These are phyloP conservation scores for Trebouxia sp. DNA, from an alignment of 139 green algal genomes.

Conservation along the genomic window DNA sequence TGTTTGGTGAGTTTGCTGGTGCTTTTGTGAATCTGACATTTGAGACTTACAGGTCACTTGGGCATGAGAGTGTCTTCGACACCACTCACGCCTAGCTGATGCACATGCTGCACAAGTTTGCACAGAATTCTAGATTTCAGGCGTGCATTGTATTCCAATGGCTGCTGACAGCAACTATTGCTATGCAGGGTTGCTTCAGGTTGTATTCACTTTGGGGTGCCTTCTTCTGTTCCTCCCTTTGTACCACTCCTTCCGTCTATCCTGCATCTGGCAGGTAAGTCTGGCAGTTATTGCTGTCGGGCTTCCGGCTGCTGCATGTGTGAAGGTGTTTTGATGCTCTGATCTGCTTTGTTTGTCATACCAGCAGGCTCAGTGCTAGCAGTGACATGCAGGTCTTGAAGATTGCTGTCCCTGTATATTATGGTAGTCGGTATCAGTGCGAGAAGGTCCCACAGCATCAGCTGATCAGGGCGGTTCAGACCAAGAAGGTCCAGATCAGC, in stretches of 20 bases:
- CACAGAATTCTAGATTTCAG: too few relatives aligned
- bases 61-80: too few relatives aligned
- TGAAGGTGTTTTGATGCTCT: not conserved
- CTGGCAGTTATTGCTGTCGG: too few relatives aligned
- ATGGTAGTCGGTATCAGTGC: slow-evolving; percentile 40
- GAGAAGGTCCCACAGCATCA: slow-evolving; percentile 41
- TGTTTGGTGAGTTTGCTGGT: slow-evolving; percentile 41
- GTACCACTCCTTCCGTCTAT: slow-evolving; percentile 35
- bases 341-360: not conserved
- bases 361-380: not conserved
- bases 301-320: too few relatives aligned
- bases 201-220: slow-evolving; percentile 46
- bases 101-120: too few relatives aligned
- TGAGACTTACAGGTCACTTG: too few relatives aligned
- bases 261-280: slow-evolving; percentile 43
- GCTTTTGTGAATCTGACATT: not conserved
- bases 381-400: slow-evolving; percentile 40
- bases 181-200: slow-evolving; percentile 46
- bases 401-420: slow-evolving; percentile 45
- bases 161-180: not conserved
- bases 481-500: slow-evolving; percentile 18
- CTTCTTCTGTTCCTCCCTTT: slow-evolving; percentile 43
- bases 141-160: too few relatives aligned
- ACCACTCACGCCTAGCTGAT: too few relatives aligned
- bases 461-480: slow-evolving; percentile 36